These are phyloP conservation scores for Circinella minor DNA, from an alignment of 371 early-diverging fungal genomes.

Conservation along the genomic window DNA sequence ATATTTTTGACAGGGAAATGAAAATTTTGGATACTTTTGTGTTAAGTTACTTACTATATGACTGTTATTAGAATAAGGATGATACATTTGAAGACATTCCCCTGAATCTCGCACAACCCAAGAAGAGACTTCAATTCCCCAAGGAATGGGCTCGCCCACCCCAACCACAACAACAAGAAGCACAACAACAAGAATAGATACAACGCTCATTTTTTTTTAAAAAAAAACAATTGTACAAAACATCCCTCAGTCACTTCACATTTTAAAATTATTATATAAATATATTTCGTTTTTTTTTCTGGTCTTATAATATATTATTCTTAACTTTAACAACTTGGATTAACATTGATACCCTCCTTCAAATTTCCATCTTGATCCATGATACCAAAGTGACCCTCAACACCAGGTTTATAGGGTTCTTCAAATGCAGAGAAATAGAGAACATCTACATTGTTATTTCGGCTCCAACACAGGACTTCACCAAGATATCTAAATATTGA, in stretches of 20 bases:
- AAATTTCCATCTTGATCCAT: slow-evolving; percentile 30
- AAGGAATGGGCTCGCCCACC: slow-evolving; percentile 67
- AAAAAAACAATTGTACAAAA: slow-evolving; percentile 10
- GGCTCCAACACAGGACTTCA: slow-evolving; percentile 50
- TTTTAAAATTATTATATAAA: neutral
- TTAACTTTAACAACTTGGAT: slow-evolving; percentile 11
- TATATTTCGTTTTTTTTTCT: neutral
- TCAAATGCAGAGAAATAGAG: slow-evolving; percentile 68
- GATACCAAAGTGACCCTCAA: slow-evolving; percentile 66
- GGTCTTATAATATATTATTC: neutral
- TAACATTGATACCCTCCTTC: slow-evolving; percentile 20
- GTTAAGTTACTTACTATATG: too few relatives aligned
- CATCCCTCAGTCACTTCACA: neutral
- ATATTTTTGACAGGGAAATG: too few relatives aligned
- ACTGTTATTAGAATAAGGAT: slow-evolving; percentile 32
- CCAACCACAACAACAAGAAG: slow-evolving; percentile 9
- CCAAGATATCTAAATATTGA: slow-evolving; percentile 25
- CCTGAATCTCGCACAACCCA: slow-evolving; percentile 60
- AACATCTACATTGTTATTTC: slow-evolving; percentile 52
- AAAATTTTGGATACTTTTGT: too few relatives aligned
- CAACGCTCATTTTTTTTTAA: neutral
- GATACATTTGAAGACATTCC: slow-evolving; percentile 69
- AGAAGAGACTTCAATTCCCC: slow-evolving; percentile 64
- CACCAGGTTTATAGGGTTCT: slow-evolving; percentile 61
- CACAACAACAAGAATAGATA: neutral